Conservation (phyloP, 306 rosid species). For the Lotus japonicus region DNA sequence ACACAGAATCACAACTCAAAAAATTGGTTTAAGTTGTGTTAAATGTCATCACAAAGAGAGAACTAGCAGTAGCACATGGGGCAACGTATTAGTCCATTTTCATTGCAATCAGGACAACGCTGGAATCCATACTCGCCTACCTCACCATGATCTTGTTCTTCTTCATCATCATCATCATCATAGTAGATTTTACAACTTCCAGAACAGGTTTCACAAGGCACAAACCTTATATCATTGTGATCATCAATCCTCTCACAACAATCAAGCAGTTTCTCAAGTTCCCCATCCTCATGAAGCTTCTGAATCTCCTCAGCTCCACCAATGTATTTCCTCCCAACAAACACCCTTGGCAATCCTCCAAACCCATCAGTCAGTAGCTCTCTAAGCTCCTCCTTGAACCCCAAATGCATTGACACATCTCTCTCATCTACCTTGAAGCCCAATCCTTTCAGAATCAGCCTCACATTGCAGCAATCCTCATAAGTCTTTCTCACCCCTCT, state of each 20-base stretch:
- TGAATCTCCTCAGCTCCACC: slow-evolving; percentile 86
- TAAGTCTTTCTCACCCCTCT: slow-evolving; percentile 82
- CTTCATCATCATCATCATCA: slow-evolving; percentile 28
- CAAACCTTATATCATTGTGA: slow-evolving; percentile 52
- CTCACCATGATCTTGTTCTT: slow-evolving; percentile 23
- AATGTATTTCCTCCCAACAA: slow-evolving; percentile 53
- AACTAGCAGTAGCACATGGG: slow-evolving; percentile 59
- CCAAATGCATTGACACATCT: slow-evolving; percentile 89
- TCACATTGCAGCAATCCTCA: slow-evolving; percentile 81
- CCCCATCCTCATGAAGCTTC: slow-evolving; percentile 62
- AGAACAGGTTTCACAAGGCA: slow-evolving; percentile 83
- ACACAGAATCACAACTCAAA: slow-evolving; percentile 17
- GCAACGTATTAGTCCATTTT: slow-evolving; percentile 82
- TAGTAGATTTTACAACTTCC: slow-evolving; percentile 92
- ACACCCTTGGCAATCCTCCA: slow-evolving; percentile 64
- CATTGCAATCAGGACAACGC: slow-evolving; percentile 82
- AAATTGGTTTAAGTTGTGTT: slow-evolving; percentile 28
- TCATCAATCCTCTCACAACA: slow-evolving; percentile 44
- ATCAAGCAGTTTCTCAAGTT: slow-evolving; percentile 66
- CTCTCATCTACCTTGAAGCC: slow-evolving; percentile 69
- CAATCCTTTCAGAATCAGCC: slow-evolving; percentile 52
- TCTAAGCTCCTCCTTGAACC: slow-evolving; percentile 76
- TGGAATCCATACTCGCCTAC: slow-evolving; percentile 53
- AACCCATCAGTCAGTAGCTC: slow-evolving; percentile 41
- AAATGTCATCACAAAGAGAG: not conserved